Conservation (phyloP, 495 filamentous ascomycete species). For the Daldinia childiae region DNA sequence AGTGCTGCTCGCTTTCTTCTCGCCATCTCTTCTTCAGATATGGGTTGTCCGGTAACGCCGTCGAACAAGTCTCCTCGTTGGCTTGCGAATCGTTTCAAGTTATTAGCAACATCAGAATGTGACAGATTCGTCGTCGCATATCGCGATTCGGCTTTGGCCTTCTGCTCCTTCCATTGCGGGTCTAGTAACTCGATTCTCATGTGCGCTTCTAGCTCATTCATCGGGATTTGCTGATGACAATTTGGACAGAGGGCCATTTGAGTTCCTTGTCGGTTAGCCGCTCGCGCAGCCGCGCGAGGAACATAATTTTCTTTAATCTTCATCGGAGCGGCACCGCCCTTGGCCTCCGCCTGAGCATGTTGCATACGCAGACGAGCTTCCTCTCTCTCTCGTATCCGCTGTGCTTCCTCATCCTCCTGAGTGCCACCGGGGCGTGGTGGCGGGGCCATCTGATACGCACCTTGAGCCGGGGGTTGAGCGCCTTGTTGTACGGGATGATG, state of each 20-base stretch:
- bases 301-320: constrained; percentile 94
- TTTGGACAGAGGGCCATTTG: constrained; percentile 88
- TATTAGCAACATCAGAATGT: constrained; percentile 87
- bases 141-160: constrained; percentile 83
- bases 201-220: constrained; percentile 88
- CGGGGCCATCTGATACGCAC: constrained; percentile 48
- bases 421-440: constrained; percentile 44
- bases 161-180: constrained; percentile 95
- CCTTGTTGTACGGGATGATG: constrained; percentile 46
- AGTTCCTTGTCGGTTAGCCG: constrained; percentile 67
- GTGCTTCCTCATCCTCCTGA: constrained; percentile 72
- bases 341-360: constrained; percentile 79
- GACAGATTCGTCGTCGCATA: constrained; percentile 88
- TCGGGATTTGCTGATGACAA: constrained; percentile 87
- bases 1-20: constrained; percentile 77
- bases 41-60: constrained; percentile 68
- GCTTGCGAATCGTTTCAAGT: constrained; percentile 95
- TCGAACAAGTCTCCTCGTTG: constrained; percentile 95
- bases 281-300: constrained; percentile 79
- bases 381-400: constrained; percentile 71
- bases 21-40: constrained; percentile 77
- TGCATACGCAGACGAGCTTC: constrained; percentile 77
- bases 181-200: constrained; percentile 97
- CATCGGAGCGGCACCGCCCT: constrained; percentile 76
- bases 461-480: constrained; percentile 50